These are phyloP conservation scores for Stachybotrys elegans DNA, from an alignment of 2,329 filamentous ascomycete species.

Conservation along the genomic window DNA sequence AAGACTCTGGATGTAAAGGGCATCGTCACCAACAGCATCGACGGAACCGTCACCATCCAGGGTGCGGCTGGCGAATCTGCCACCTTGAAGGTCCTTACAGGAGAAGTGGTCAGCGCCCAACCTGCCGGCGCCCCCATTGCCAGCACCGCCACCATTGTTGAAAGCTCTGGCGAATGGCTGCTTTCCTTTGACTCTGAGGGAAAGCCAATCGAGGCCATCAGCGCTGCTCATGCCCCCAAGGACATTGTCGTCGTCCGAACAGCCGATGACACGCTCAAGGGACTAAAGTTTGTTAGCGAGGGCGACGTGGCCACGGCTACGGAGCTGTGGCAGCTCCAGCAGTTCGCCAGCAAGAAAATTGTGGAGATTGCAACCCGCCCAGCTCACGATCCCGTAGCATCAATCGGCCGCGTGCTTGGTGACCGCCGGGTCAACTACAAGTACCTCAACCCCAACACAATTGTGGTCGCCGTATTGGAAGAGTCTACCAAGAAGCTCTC, in stretches of 20 bases:
- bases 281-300: conserved; percentile 44
- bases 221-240: conserved; percentile 40
- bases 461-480: conserved; percentile 67
- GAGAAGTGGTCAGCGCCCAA: conserved; percentile 43
- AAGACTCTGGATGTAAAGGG: conserved; percentile 62
- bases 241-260: conserved; percentile 51
- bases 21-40: conserved; percentile 56
- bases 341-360: conserved; percentile 62
- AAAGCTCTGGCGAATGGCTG: conserved; percentile 45
- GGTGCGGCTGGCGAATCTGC: conserved; percentile 58
- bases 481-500: conserved; percentile 55
- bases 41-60: conserved; percentile 52
- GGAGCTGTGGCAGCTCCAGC: conserved; percentile 68
- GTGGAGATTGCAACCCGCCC: conserved; percentile 63
- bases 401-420: conserved; percentile 88
- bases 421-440: conserved; percentile 96
- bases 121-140: conserved; percentile 25
- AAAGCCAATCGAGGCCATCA: conserved; percentile 37
- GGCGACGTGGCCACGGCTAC: conserved; percentile 37
- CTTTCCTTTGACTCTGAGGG: conserved; percentile 49
- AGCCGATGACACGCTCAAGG: conserved; percentile 45
- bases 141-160: conserved; percentile 48
- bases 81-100: conserved; percentile 47
- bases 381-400: conserved; percentile 80
- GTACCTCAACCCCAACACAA: conserved; percentile 84